Evolutionary conservation across 2,329 filamentous ascomycete genomes (phyloP).

Genomic region (Shiraia sp.): DNA sequence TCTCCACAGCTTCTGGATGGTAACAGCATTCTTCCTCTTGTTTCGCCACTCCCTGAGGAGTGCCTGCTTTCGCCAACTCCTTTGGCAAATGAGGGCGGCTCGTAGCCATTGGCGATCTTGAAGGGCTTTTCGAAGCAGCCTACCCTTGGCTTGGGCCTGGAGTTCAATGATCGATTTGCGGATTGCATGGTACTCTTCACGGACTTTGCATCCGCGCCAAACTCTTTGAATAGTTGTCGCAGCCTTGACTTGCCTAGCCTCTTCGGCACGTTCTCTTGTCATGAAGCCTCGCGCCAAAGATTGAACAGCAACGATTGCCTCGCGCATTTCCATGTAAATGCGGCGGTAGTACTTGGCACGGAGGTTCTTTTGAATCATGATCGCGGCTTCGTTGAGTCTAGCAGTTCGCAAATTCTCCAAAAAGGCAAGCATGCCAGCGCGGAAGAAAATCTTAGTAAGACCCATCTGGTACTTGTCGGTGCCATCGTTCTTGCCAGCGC

Average conservation of each 20-base stretch:
- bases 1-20: slow-evolving; percentile 92
- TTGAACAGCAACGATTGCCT: slow-evolving; percentile 80
- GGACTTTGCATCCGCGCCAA: slow-evolving; percentile 90
- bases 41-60: slow-evolving; percentile 81
- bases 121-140: slow-evolving; percentile 85
- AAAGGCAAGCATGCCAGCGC: slow-evolving; percentile 97
- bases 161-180: slow-evolving; percentile 84
- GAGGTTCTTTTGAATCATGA: slow-evolving; percentile 98
- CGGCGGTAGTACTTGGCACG: slow-evolving; percentile 93
- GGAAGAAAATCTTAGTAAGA: slow-evolving; percentile 98
- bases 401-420: slow-evolving; percentile 91
- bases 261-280: slow-evolving; percentile 76
- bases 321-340: slow-evolving; percentile 83
- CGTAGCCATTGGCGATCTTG: slow-evolving; percentile 85
- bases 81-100: slow-evolving; percentile 86
- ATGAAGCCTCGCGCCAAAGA: slow-evolving; percentile 75
- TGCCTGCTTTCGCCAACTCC: slow-evolving; percentile 80
- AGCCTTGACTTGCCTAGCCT: slow-evolving; percentile 80
- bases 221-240: slow-evolving; percentile 94
- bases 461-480: slow-evolving; percentile 97
- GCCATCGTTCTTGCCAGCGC: slow-evolving; percentile 62
- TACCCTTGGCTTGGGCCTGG: slow-evolving; percentile 90
- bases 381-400: slow-evolving; percentile 88
- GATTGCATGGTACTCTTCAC: slow-evolving; percentile 76
- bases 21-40: slow-evolving; percentile 85